Conservation (phyloP, 2,329 filamentous ascomycete genomes). For the Fonsecaea monophora region DNA sequence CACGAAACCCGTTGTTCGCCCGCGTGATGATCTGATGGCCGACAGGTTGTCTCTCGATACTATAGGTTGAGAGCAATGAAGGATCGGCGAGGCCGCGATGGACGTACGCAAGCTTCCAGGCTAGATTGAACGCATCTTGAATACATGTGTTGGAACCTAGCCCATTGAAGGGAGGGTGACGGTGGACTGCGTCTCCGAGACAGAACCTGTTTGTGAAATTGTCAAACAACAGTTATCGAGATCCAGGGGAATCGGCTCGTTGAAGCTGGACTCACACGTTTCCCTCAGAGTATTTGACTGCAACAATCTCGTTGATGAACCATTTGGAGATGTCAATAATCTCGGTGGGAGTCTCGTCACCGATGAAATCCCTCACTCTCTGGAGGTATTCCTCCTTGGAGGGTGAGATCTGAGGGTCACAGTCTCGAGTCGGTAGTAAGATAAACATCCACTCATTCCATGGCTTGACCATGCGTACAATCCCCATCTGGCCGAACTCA, state of each 20-base stretch:
- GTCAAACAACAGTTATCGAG: neutral
- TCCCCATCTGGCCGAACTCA: conserved; percentile 57
- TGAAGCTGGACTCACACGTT: conserved; percentile 8
- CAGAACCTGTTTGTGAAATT: conserved; percentile 42
- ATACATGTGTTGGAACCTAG: conserved; percentile 49
- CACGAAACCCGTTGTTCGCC: conserved; percentile 64
- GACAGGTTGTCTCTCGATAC: conserved; percentile 46
- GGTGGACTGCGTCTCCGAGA: conserved; percentile 49
- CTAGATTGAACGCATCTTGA: conserved; percentile 48
- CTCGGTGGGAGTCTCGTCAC: conserved; percentile 58
- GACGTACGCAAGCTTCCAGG: conserved; percentile 48
- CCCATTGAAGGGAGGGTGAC: conserved; percentile 48
- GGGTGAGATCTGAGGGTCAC: neutral
- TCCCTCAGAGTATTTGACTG: conserved; percentile 59
- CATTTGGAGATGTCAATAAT: conserved; percentile 64
- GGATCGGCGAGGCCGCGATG: conserved; percentile 44
- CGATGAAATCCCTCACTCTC: conserved; percentile 59
- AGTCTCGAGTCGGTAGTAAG: conserved; percentile 51
- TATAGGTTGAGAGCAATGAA: conserved; percentile 44
- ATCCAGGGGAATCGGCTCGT: neutral
- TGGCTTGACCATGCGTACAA: conserved; percentile 66
- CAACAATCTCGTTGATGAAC: conserved; percentile 67
- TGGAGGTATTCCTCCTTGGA: conserved; percentile 52
- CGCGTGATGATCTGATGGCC: conserved; percentile 58
- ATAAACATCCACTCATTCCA: conserved; percentile 69